A percentile compares a stretch with the other conserved stretches of the same genome.
These are phyloP conservation scores for Balamuthia mandrillaris DNA, from an alignment of 208 protist species.

Conservation along the genomic window DNA sequence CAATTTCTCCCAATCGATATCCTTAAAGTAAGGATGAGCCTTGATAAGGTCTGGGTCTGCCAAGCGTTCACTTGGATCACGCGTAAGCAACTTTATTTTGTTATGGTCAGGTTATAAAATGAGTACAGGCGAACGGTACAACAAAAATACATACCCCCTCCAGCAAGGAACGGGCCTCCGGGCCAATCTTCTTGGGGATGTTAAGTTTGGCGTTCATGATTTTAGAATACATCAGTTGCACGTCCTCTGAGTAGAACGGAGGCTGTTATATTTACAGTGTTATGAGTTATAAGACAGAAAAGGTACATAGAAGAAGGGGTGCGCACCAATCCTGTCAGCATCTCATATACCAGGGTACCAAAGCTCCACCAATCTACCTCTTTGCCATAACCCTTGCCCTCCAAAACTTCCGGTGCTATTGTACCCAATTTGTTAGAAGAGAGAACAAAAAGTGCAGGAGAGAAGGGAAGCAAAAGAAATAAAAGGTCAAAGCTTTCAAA, in stretches of 20 bases:
- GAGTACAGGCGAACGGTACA: neutral
- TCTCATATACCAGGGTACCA: constrained; percentile 64
- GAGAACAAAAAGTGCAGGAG: neutral
- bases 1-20: constrained; percentile 69
- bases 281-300: neutral
- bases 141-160: neutral
- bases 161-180: neutral
- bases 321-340: constrained; percentile 47
- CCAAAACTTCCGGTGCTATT: constrained; percentile 31
- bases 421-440: neutral
- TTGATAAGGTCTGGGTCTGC: constrained; percentile 60
- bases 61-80: constrained; percentile 47
- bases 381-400: constrained; percentile 51
- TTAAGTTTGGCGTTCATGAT: constrained; percentile 51
- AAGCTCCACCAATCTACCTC: constrained; percentile 70
- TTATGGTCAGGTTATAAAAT: neutral
- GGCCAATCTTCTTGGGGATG: constrained; percentile 43
- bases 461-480: neutral
- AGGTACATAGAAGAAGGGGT: neutral
- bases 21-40: constrained; percentile 67
- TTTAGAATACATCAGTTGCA: constrained; percentile 54
- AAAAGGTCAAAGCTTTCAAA: neutral
- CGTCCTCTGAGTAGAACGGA: constrained; percentile 63
- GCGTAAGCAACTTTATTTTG: constrained; percentile 31
- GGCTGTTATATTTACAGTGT: constrained; percentile 16